These are phyloP conservation scores for Sporothrix humicola DNA, from an alignment of 2,329 filamentous ascomycete species.

Conservation along the genomic window DNA sequence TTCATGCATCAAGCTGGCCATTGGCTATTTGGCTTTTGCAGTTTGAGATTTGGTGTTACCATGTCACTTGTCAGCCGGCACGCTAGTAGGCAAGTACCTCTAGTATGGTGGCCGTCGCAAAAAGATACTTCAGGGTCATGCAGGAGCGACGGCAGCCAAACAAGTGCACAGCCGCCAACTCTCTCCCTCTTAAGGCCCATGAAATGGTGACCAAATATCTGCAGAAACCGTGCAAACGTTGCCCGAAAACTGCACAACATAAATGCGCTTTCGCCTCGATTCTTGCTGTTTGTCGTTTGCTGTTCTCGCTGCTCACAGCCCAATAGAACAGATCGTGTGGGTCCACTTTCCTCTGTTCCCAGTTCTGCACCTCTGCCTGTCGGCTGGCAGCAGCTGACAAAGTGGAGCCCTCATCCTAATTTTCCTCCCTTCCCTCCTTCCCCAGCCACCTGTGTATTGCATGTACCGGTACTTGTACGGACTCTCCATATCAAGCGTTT, in stretches of 20 bases:
- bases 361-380: background rate
- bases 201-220: background rate
- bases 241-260: conserved; percentile 1
- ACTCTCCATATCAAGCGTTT: too few relatives aligned
- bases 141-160: background rate
- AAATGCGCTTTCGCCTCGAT: background rate
- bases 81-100: background rate
- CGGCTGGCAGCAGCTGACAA: conserved; percentile 24
- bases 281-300: background rate
- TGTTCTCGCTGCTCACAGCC: background rate
- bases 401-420: background rate
- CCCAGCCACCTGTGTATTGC: conserved; percentile 11
- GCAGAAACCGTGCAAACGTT: background rate
- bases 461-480: background rate
- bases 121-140: background rate
- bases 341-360: background rate
- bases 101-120: background rate
- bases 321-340: background rate
- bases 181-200: background rate
- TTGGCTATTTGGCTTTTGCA: background rate
- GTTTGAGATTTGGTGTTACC: background rate
- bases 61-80: conserved; percentile 18
- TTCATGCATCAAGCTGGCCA: conserved; percentile 7
- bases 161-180: background rate
- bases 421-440: background rate